Base-by-base conservation (phyloP, 305 asterid species). In the Lippia alba region DNA sequence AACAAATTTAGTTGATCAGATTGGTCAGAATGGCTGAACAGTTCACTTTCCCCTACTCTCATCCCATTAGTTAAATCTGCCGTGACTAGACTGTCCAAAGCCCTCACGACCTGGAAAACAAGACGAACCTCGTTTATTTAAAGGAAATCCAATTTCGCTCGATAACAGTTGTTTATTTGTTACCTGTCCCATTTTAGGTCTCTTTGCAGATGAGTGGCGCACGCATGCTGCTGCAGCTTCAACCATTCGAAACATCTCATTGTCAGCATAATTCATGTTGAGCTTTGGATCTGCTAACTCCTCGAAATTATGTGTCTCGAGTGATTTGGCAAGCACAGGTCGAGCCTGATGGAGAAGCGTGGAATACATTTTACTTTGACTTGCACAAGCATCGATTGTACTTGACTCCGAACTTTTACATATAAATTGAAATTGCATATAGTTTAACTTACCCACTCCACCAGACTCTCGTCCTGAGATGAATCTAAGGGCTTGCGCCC, bases 121-220 rank as follows among this genome's bases (percentile, higher is more conserved):
- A 39, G 53, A 12, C 61, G 73, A 15, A 44, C 14, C 33, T 32
- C 36, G 41, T 36, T 36, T 36, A 19, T 8, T 19, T 60, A 6
- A 41, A 24, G 2, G 44, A 49, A 14, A 59, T 36, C 45, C n/a
- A 51, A 61, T 67, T 48, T 66, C 56, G 4, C 56, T 64, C 59
- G 9, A 3, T 50, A 67, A 36, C 8, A 2, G 41, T 36, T 0
- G 9, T 24, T 36, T 36, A 36, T 36, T 4, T 18, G 44, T 72
- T 80, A 91, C 99, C 97, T 89, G 95, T 63, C 95, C 91, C 97
- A 94, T 94, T 71, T 80, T 86, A 56, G 99, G 99, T 77, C 99
- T 84, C 72, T 88, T 89, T 20, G 79, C 65, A 12, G 92, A 77
- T 54, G 95, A 88, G 82, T 88, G 94, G 53, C 97, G 91, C 66